Base-by-base conservation (phyloP, 2,329 filamentous ascomycete genomes). In the Ceratocystis albifundus region DNA sequence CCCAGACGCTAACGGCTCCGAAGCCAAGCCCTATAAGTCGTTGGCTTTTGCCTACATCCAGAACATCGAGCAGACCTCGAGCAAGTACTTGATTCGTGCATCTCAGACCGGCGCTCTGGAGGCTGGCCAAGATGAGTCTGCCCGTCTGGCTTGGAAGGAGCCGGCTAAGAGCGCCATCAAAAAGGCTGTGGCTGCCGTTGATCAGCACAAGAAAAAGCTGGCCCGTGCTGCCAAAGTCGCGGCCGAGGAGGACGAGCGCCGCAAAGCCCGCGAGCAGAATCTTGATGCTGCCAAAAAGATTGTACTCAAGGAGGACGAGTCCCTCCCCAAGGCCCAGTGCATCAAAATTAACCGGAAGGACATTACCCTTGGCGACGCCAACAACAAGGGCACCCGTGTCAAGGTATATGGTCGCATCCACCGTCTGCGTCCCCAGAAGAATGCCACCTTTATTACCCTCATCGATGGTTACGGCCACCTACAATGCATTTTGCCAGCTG, bases 391-490 rank as follows among this genome's bases (percentile, higher is more conserved):
- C 69, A 86, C 86, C 55, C 82, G 90, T 65, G 89, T 96, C 67
- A 85, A 86, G 71, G 88, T 96, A 25, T 83, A 87, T 70, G 92
- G 92, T 66, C 84, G 91, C 70, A 89, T 96, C 65, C 90, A 96
- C 77, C 84, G 89, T 68, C 78, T 92, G 75, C 84, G 90, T 69
- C 81, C 83, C 69, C 92, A 96, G 77, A 94, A 93, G 77, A 87
- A 89, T 73, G 84, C 90, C 70, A 86, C 90, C 66, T 96, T 96
- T 77, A 81, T 96, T 73, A 93, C 88, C n/a, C 79, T 96, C 69
- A 82, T 86, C 69, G 90, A 95, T 74, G 92, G 92, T 67, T 89
- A 92, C 72, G 74, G 73, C 65, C 86, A 87, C 73, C 80, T 97
- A 75, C 91, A 96, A 79, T 92, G 90, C 73, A 82, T 96, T 69